Conservation (phyloP, 2,329 filamentous ascomycete genomes). For the Aspergillus ibericus region DNA sequence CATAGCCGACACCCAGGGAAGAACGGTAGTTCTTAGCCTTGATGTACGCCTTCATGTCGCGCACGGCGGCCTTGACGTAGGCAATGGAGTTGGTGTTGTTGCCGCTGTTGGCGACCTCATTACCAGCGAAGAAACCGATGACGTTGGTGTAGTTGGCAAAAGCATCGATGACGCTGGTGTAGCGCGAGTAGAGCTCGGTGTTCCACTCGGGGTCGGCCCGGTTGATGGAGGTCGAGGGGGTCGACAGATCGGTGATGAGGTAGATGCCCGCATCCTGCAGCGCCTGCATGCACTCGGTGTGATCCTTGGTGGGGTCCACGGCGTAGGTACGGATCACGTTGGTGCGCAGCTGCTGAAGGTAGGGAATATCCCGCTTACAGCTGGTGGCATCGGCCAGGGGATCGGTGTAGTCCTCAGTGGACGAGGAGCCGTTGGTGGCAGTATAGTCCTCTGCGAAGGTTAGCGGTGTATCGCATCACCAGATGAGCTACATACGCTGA, state of each 20-base stretch:
- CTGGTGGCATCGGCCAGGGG: slow-evolving; percentile 70
- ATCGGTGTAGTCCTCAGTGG: slow-evolving; percentile 66
- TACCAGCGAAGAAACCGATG: slow-evolving; percentile 97
- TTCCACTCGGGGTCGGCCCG: slow-evolving; percentile 78
- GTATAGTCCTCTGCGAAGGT: slow-evolving; percentile 48
- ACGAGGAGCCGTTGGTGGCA: slow-evolving; percentile 45
- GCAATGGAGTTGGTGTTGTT: slow-evolving; percentile 90
- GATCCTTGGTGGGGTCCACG: slow-evolving; percentile 75
- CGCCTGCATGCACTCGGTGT: slow-evolving; percentile 79
- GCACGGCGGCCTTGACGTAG: slow-evolving; percentile 96
- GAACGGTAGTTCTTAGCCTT: slow-evolving; percentile 69
- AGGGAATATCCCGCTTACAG: slow-evolving; percentile 84
- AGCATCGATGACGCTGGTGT: slow-evolving; percentile 79
- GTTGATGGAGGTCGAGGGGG: slow-evolving; percentile 81
- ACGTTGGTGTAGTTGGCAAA: slow-evolving; percentile 84
- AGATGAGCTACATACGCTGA: slow-evolving; percentile 57
- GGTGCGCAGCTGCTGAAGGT: slow-evolving; percentile 74
- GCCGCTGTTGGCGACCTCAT: slow-evolving; percentile 87
- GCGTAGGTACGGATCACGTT: slow-evolving; percentile 97
- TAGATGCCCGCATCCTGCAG: slow-evolving; percentile 89
- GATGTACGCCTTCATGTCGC: slow-evolving; percentile 95
- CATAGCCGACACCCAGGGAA: slow-evolving; percentile 85
- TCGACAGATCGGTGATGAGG: slow-evolving; percentile 84
- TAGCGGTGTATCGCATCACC: background rate
- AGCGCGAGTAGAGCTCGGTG: slow-evolving; percentile 72